phyloP scores from a whole-genome alignment of 1,284 basidiomycete genomes.

The Pyrrhoderma lamaoense region DNA sequence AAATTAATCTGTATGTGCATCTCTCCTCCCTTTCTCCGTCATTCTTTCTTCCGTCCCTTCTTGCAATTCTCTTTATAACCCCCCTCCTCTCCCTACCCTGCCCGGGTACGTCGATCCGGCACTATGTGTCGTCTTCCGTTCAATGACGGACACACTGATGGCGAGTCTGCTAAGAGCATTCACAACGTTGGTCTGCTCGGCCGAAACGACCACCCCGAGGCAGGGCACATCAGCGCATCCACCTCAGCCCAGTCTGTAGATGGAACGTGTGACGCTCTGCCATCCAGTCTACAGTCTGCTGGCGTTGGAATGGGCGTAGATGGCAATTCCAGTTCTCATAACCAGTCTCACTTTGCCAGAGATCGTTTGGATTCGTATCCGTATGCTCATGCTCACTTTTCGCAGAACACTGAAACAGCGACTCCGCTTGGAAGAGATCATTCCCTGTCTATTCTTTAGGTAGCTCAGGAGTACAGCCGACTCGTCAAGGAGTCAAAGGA shows the following conservation, averaged over 20 bases:
- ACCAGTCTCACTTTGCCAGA: not conserved
- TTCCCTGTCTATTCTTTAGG: not conserved
- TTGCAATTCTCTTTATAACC: not conserved
- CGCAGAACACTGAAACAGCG: not conserved
- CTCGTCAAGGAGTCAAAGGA: not conserved
- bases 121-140: slow-evolving; percentile 1
- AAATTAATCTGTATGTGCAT: slow-evolving; percentile 17
- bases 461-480: no score
- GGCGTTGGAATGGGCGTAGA: not conserved
- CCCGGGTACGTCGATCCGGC: not conserved
- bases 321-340: not conserved
- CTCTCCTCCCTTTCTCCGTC: slow-evolving; percentile 6
- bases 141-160: not conserved
- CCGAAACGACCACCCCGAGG: slow-evolving; percentile 1
- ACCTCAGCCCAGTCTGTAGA: not conserved
- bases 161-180: not conserved
- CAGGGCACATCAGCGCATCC: not conserved
- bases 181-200: not conserved
- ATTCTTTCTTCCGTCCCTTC: slow-evolving; percentile 7
- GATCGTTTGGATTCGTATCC: not conserved
- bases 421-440: not conserved
- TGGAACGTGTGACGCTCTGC: not conserved
- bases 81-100: slow-evolving; percentile 2
- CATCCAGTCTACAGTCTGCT: not conserved
- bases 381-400: not conserved